Percentiles rank a stretch among this genome's conserved stretches.
These are phyloP conservation scores for Batrachochytrium dendrobatidis DNA, from an alignment of 371 early-diverging fungal species.

Conservation along the genomic window DNA sequence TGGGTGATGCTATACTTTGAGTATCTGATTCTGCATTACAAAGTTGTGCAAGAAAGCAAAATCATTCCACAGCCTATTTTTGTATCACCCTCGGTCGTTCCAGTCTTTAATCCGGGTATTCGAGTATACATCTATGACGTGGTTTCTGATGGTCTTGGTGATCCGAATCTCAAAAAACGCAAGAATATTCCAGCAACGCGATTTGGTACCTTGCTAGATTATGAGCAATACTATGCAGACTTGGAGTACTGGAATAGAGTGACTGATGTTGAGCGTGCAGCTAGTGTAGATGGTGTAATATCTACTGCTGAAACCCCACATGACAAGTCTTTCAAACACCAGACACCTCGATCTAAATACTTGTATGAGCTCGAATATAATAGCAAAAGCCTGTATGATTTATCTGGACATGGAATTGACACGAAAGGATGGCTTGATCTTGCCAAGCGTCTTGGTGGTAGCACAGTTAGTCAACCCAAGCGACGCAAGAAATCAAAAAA, in stretches of 20 bases:
- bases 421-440: constrained; percentile 9
- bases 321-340: constrained; percentile 3
- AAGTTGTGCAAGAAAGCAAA: constrained; percentile 6
- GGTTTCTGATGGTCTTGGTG: neutral
- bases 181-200: neutral
- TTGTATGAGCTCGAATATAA: constrained; percentile 9
- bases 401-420: neutral
- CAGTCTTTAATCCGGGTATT: constrained; percentile 24
- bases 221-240: constrained; percentile 17
- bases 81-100: constrained; percentile 25
- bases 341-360: no score
- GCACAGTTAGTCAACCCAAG: no score
- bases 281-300: neutral
- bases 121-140: constrained; percentile 21
- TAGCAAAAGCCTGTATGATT: constrained; percentile 2
- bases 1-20: constrained; percentile 22
- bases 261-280: no score
- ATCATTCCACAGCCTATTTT: constrained; percentile 13
- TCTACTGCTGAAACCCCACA: neutral
- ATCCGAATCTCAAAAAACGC: neutral
- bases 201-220: constrained; percentile 4
- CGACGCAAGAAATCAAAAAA: neutral
- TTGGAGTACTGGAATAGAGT: constrained; percentile 12
- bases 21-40: constrained; percentile 22
- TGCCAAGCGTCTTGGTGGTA: constrained; percentile 12